These are phyloP conservation scores for Zasmidium angulare DNA, from an alignment of 2,329 filamentous ascomycete species.

Conservation along the genomic window DNA sequence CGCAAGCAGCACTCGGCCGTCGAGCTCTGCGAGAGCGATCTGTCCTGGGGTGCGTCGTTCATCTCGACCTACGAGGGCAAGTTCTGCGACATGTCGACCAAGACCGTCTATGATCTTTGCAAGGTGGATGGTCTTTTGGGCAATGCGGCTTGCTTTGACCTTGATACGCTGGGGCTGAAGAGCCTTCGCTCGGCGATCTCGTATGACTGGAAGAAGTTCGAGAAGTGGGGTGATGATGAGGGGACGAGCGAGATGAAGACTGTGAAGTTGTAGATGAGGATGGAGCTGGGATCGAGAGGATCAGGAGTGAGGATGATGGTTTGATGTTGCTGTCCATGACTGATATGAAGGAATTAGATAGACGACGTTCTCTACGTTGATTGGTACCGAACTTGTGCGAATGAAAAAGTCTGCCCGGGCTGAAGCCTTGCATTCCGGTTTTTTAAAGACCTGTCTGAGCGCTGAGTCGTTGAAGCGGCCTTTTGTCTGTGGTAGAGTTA, in stretches of 20 bases:
- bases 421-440: no score
- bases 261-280: background rate
- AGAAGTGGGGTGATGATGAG: background rate
- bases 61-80: background rate
- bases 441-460: no score
- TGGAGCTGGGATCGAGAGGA: no score
- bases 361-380: no score
- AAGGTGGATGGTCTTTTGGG: background rate
- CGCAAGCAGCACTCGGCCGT: background rate
- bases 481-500: no score
- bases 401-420: no score
- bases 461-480: no score
- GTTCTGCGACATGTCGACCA: conserved; percentile 1
- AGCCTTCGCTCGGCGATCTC: background rate
- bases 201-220: background rate
- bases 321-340: no score
- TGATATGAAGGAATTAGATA: no score
- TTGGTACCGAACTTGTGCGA: no score
- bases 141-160: background rate
- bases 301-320: no score
- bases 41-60: background rate
- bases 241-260: background rate
- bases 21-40: background rate
- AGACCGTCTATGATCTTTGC: background rate
- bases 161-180: background rate